Evolutionary conservation across 2,329 filamentous ascomycete genomes (phyloP).

Genomic region (Alternaria sp.): DNA sequence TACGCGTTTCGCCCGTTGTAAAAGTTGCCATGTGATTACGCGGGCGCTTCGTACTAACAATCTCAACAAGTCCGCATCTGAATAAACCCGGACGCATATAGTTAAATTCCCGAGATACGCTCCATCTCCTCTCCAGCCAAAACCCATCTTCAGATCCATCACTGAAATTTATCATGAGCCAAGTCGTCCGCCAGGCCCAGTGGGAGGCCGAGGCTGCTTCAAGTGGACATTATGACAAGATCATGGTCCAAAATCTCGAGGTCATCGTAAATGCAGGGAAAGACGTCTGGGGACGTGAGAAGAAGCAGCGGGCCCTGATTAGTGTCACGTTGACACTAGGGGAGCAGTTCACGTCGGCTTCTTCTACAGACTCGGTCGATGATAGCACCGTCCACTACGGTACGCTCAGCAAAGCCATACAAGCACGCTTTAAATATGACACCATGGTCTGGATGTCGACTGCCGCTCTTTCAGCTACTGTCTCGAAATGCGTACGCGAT

Average conservation of each 20-base stretch:
- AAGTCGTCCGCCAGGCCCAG: slow-evolving; percentile 27
- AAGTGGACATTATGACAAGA: slow-evolving; percentile 49
- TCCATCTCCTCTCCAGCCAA: background rate
- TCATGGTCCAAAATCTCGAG: slow-evolving; percentile 70
- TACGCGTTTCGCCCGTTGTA: background rate
- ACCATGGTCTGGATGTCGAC: slow-evolving; percentile 36
- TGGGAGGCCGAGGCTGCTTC: slow-evolving; percentile 36
- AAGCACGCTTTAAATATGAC: slow-evolving; percentile 56
- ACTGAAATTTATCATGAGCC: slow-evolving; percentile 15
- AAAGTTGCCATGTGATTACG: background rate
- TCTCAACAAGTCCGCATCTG: background rate
- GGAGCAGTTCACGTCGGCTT: slow-evolving; percentile 65
- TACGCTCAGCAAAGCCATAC: slow-evolving; percentile 70
- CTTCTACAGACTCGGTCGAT: slow-evolving; percentile 67
- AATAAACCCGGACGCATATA: no score
- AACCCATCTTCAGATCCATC: background rate
- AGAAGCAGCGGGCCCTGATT: slow-evolving; percentile 68
- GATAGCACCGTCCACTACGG: slow-evolving; percentile 81
- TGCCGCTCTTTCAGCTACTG: slow-evolving; percentile 28
- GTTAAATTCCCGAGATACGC: background rate
- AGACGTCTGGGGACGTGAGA: slow-evolving; percentile 74
- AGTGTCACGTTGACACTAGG: slow-evolving; percentile 67
- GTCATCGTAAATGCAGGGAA: slow-evolving; percentile 64
- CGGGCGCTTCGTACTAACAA: background rate
- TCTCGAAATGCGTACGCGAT: slow-evolving; percentile 29